Conservation (phyloP, 2,329 filamentous ascomycete genomes). For the Pseudogymnoascus sp. region DNA sequence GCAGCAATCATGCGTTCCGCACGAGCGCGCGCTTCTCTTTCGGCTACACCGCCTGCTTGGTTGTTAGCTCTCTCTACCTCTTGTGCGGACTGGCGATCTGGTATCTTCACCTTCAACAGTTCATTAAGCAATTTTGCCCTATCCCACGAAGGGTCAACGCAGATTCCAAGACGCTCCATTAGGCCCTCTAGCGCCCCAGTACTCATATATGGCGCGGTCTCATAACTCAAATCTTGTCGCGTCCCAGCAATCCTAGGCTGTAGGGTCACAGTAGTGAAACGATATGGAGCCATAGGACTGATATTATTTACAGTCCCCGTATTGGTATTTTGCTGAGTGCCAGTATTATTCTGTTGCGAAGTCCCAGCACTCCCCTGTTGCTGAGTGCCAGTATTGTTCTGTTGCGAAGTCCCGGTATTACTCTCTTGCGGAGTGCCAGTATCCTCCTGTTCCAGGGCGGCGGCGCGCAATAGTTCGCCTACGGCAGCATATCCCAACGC, state of each 20-base stretch:
- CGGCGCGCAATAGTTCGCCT: neutral
- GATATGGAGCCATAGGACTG: neutral
- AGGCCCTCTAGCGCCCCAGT: neutral
- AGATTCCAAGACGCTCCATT: neutral
- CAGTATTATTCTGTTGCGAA: neutral
- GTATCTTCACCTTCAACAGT: neutral
- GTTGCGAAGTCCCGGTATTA: neutral
- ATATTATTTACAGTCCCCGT: neutral
- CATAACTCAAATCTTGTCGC: neutral
- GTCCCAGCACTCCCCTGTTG: neutral
- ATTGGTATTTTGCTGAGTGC: too few relatives aligned
- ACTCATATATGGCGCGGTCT: neutral
- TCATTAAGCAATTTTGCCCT: neutral
- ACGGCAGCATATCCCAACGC: neutral
- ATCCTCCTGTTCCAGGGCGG: neutral
- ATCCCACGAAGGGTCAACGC: neutral
- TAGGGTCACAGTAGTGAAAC: neutral
- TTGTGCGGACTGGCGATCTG: neutral
- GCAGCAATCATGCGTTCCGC: neutral
- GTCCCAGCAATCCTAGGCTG: neutral
- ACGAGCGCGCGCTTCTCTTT: neutral
- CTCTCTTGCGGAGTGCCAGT: neutral
- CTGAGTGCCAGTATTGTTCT: too few relatives aligned
- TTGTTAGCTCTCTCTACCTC: neutral
- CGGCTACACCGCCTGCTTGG: neutral